Evolutionary conservation across 139 green algal species (phyloP), one percentile per base, ranked within the genome.

Genomic region (Raphidocelis subcapitata): DNA sequence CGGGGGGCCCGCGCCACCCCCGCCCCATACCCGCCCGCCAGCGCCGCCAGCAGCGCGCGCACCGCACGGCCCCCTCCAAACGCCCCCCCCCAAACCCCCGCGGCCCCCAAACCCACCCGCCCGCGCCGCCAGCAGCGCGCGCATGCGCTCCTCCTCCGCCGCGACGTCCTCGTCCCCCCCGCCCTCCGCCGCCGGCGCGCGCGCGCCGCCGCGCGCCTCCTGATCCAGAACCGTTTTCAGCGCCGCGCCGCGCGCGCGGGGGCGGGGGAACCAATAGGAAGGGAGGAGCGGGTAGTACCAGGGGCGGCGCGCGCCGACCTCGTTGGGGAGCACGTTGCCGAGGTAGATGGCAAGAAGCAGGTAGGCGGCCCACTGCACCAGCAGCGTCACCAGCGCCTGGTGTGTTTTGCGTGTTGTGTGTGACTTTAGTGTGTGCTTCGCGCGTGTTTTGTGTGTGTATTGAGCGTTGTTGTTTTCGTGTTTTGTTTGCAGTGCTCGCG

Each of bases 291-390:
- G 79, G 82, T 90, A 95, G 54, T 67, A 90, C 46, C 77, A 73
- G 29, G 82, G 79, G 41, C 72, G 61, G 29, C 74, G 77, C 26
- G 80, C 71, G 23, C 71, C 74, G 26, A 86, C 78, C 63, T 94
- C 90, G 76, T 98, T 92, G 33, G 90, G 81, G 54, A 98, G 56
- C 18, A 98, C 83, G 74, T 96, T 96, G 86, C 97, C 90, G 18
- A 98, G 81, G 85, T 97, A 98, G 21, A 98, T 69, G 21, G 87
- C 92, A 31, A 93, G 71, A 24, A 91, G 2, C n/a, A 90, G 84
- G 78, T 93, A 97, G 28, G 72, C 74, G 2, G 85, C 1, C 74
- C 81, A 91, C 65, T 90, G 80, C 20, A 69, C 56, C 35, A 85
- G 31, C 64, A 88, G 69, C 20, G 77, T 62, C 2, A 66, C 46